A percentile compares a stretch with the other conserved stretches of the same genome.
Evolutionary conservation across 2,329 filamentous ascomycete species (phyloP).

Genomic region (Fusarium sp.): DNA sequence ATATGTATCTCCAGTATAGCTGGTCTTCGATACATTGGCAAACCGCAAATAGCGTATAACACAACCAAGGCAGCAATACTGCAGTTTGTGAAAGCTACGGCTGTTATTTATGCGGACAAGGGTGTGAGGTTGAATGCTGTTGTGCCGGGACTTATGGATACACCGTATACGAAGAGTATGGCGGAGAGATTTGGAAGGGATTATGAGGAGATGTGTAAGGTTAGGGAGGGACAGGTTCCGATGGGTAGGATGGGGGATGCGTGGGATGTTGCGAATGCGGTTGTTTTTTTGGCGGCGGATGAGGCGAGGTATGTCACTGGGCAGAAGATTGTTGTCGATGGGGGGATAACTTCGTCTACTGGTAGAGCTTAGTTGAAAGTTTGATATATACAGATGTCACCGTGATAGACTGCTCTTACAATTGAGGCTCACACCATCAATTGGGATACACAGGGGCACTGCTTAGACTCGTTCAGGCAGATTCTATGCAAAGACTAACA

Average conservation of each 20-base stretch:
- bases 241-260: conserved; percentile 69
- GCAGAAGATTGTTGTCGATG: conserved; percentile 62
- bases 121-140: conserved; percentile 64
- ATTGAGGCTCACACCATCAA: too few species aligned
- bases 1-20: conserved; percentile 64
- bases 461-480: background rate
- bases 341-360: conserved; percentile 56
- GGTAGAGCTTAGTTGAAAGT: conserved; percentile 37
- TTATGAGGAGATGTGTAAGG: conserved; percentile 61
- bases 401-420: too few species aligned
- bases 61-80: conserved; percentile 63
- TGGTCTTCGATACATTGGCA: conserved; percentile 61
- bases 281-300: conserved; percentile 66
- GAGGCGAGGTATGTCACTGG: conserved; percentile 71
- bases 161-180: conserved; percentile 60
- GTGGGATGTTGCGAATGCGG: conserved; percentile 68
- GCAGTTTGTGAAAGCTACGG: conserved; percentile 61
- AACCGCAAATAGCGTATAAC: conserved; percentile 65
- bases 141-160: conserved; percentile 67
- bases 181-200: conserved; percentile 59
- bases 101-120: conserved; percentile 60
- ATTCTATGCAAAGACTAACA: background rate
- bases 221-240: conserved; percentile 66
- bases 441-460: too few species aligned
- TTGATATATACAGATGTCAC: too few species aligned